Percentiles rank a stretch among this genome's conserved stretches.
Evolutionary conservation across 352 stramenopile genomes (phyloP).

Genomic region (Aphanomyces euteiches): DNA sequence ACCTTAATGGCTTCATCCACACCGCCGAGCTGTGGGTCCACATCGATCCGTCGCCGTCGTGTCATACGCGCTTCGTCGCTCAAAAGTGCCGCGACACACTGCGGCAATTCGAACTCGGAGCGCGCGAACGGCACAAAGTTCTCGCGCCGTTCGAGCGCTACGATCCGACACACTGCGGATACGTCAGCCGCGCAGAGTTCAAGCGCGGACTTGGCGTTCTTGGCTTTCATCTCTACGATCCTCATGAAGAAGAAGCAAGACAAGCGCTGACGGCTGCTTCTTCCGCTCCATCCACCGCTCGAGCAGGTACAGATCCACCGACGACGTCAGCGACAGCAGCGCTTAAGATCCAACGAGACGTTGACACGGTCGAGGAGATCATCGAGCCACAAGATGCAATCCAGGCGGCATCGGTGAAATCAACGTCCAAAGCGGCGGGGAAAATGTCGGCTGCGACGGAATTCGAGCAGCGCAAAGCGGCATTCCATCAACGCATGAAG

Average conservation of each 20-base stretch:
- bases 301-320: too few relatives aligned
- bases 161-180: slow-evolving; percentile 44
- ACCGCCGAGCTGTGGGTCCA: slow-evolving; percentile 42
- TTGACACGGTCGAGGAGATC: slow-evolving; percentile 9
- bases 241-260: slow-evolving; percentile 40
- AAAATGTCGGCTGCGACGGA: slow-evolving; percentile 39
- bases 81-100: slow-evolving; percentile 66
- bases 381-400: background rate
- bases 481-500: slow-evolving; percentile 75
- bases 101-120: slow-evolving; percentile 36
- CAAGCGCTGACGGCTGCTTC: background rate
- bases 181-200: slow-evolving; percentile 59
- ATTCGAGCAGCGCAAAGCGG: slow-evolving; percentile 65
- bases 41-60: slow-evolving; percentile 52
- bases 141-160: slow-evolving; percentile 50
- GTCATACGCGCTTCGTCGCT: slow-evolving; percentile 47
- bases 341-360: slow-evolving; percentile 36
- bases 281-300: slow-evolving; percentile 30
- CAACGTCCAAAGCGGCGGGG: background rate
- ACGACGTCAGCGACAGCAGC: background rate
- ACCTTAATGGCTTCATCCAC: slow-evolving; percentile 15
- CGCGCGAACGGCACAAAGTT: slow-evolving; percentile 31
- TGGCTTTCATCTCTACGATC: slow-evolving; percentile 66
- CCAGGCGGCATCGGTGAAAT: background rate
- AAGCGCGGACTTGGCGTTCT: slow-evolving; percentile 54